These are phyloP conservation scores for Ulota crispa DNA, from an alignment of 225 moss, liverwort and hornwort species.

Conservation along the genomic window DNA sequence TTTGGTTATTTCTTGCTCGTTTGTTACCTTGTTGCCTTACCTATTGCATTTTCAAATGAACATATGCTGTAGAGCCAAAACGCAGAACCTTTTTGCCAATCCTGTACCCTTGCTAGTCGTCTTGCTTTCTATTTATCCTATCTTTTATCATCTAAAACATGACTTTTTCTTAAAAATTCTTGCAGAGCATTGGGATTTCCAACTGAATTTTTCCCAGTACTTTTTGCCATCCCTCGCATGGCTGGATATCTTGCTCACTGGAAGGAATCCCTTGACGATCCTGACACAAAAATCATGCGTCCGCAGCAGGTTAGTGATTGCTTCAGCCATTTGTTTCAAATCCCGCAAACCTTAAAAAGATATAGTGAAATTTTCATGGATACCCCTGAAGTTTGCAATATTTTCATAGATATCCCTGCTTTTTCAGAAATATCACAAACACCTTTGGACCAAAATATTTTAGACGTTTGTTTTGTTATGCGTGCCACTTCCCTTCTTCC, in stretches of 20 bases:
- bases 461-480: no score
- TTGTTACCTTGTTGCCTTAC: background rate
- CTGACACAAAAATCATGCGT: constrained; percentile 93
- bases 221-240: constrained; percentile 95
- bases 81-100: background rate
- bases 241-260: constrained; percentile 94
- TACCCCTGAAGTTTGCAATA: no score
- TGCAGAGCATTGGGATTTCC: constrained; percentile 97
- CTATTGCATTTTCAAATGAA: background rate
- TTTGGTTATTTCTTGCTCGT: background rate
- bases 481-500: no score
- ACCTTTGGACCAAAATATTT: no score
- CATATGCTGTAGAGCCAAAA: background rate
- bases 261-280: constrained; percentile 84
- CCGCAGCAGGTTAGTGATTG: constrained; percentile 77
- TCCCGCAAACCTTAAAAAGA: background rate
- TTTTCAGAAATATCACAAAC: no score
- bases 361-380: no score
- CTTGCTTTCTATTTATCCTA: background rate
- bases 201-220: constrained; percentile 86
- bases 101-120: background rate
- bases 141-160: background rate
- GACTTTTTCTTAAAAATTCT: background rate
- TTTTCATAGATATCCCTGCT: no score
- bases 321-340: background rate